Percentiles rank a stretch among this genome's conserved stretches.
Evolutionary conservation across 345 rosid species (phyloP).

Genomic region (Hypericum perforatum): DNA sequence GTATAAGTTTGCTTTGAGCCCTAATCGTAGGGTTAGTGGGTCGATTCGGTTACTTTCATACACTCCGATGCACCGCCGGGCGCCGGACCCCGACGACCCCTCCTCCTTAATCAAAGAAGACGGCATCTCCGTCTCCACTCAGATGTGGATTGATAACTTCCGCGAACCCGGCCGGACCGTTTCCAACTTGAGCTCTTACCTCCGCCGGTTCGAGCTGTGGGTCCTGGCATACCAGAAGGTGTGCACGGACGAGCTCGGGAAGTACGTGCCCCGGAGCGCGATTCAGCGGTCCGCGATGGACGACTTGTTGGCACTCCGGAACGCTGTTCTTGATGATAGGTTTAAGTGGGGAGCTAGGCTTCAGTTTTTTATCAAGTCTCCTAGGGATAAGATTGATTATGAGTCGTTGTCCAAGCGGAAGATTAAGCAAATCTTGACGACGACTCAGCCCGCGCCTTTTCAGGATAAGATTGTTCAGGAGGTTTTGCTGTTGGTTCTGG

Average conservation of each 20-base stretch:
- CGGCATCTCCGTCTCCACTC: conserved; percentile 86
- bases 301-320: conserved; percentile 69
- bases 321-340: conserved; percentile 88
- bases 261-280: conserved; percentile 78
- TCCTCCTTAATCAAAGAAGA: conserved; percentile 78
- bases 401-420: conserved; percentile 84
- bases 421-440: conserved; percentile 77
- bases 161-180: conserved; percentile 39
- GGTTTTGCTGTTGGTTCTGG: conserved; percentile 73
- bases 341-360: conserved; percentile 96
- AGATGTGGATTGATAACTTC: conserved; percentile 79
- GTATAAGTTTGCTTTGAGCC: conserved; percentile 6
- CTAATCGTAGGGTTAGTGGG: conserved; percentile 2
- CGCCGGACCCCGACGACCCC: conserved; percentile 77
- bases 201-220: conserved; percentile 85
- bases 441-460: conserved; percentile 79
- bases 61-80: conserved; percentile 38
- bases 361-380: conserved; percentile 77
- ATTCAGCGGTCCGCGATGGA: conserved; percentile 69
- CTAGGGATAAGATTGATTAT: conserved; percentile 76
- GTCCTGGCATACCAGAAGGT: conserved; percentile 92
- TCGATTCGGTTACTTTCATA: conserved; percentile 44
- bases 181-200: conserved; percentile 50
- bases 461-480: conserved; percentile 96
- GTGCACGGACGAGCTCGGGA: conserved; percentile 71